Evolutionary conservation across 495 filamentous ascomycete species (phyloP).

Genomic region (Penicillium goetzii): DNA sequence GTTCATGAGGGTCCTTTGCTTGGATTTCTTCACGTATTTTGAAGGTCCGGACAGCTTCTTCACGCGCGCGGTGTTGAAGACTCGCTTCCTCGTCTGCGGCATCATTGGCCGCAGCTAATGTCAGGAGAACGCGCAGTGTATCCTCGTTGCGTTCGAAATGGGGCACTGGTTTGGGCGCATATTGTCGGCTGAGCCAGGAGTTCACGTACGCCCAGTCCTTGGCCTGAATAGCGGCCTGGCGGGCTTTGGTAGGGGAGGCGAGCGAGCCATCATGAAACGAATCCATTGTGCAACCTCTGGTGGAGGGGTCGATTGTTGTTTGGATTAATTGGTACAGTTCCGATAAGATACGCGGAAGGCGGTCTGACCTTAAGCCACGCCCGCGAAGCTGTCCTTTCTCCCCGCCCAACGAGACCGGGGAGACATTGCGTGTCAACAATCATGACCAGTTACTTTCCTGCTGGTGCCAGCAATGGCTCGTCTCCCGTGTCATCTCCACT

Average conservation of each 20-base stretch:
- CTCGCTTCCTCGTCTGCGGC: constrained; percentile 75
- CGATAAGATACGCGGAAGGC: constrained; percentile 33
- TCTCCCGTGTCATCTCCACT: constrained; percentile 40
- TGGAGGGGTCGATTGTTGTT: constrained; percentile 2
- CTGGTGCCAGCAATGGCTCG: constrained; percentile 35
- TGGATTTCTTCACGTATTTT: constrained; percentile 38
- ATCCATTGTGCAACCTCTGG: constrained; percentile 13
- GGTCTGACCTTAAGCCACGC: constrained; percentile 21
- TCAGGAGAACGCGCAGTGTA: constrained; percentile 75
- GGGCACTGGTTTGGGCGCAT: constrained; percentile 61
- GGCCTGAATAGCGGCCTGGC: constrained; percentile 56
- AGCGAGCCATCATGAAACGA: constrained; percentile 46
- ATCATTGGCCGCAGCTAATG: constrained; percentile 78
- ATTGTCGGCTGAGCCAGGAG: constrained; percentile 74
- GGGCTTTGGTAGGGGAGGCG: constrained; percentile 51
- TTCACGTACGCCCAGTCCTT: constrained; percentile 91
- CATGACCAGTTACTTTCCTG: constrained; percentile 51
- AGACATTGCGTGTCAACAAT: constrained; percentile 19
- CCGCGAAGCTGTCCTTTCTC: constrained; percentile 26
- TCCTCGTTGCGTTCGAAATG: constrained; percentile 83
- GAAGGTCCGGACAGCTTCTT: constrained; percentile 43
- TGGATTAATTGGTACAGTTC: constrained; percentile 15
- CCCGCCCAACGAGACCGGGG: constrained; percentile 15
- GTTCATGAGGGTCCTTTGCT: constrained; percentile 32
- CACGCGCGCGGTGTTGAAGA: constrained; percentile 51